Conservation (phyloP, 1,139 yeast genomes). For the Zhuliangozyma parablackwelliae region DNA sequence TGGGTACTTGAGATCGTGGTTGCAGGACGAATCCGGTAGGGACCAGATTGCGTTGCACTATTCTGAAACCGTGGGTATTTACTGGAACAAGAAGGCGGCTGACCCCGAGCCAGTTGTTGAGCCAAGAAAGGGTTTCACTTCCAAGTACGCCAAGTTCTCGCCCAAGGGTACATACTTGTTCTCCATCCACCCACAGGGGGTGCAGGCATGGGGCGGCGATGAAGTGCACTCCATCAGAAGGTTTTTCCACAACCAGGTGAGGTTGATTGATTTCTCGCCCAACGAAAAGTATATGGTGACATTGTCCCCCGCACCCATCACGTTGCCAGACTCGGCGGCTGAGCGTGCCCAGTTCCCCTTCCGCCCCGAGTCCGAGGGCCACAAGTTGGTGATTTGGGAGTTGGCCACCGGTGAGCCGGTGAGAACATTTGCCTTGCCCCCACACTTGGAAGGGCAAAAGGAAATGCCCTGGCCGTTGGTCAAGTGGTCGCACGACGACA, state of each 20-base stretch:
- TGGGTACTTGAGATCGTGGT: conserved; percentile 87
- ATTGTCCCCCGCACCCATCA: conserved; percentile 80
- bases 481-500: conserved; percentile 93
- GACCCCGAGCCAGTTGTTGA: conserved; percentile 77
- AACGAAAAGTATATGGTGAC: conserved; percentile 88
- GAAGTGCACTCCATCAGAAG: conserved; percentile 70
- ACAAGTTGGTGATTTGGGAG: conserved; percentile 93
- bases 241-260: conserved; percentile 85
- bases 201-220: conserved; percentile 94
- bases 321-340: conserved; percentile 62
- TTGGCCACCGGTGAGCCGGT: conserved; percentile 76
- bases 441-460: conserved; percentile 62
- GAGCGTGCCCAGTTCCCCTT: conserved; percentile 73
- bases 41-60: conserved; percentile 85
- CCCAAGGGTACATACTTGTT: conserved; percentile 89
- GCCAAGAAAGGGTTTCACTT: conserved; percentile 81
- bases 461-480: conserved; percentile 95
- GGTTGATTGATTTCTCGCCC: conserved; percentile 89
- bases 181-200: conserved; percentile 91
- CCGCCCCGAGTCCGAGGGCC: conserved; percentile 86
- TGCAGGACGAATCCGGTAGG: conserved; percentile 82
- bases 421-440: conserved; percentile 88
- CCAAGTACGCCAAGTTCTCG: conserved; percentile 83
- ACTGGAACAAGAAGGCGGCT: conserved; percentile 78
- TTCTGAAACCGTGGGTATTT: conserved; percentile 77